Percentiles rank a stretch among this genome's conserved stretches.
Evolutionary conservation across 805 yeast genomes (phyloP).

Genomic region (Candida ipomoeae): DNA sequence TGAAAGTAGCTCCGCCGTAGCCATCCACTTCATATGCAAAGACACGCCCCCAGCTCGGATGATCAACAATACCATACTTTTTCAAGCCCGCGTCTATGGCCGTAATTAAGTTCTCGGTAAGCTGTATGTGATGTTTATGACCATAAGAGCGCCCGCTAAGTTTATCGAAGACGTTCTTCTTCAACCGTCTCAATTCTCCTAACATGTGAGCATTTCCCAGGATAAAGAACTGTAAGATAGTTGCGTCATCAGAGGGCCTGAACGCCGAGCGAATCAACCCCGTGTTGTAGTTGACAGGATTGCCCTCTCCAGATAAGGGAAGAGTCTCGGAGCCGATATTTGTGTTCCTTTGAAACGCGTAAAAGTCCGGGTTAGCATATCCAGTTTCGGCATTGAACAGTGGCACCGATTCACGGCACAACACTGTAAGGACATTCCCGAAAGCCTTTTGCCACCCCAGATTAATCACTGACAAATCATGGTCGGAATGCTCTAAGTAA

Average conservation of each 20-base stretch:
- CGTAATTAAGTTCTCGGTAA: conserved; percentile 35
- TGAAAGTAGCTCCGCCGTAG: conserved; percentile 63
- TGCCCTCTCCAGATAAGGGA: conserved; percentile 74
- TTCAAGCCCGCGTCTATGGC: conserved; percentile 53
- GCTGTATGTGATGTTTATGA: conserved; percentile 10
- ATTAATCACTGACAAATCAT: conserved; percentile 45
- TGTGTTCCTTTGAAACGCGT: conserved; percentile 71
- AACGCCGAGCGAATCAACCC: conserved; percentile 80
- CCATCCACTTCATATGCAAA: conserved; percentile 91
- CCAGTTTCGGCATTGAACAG: conserved; percentile 54
- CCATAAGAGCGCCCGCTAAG: conserved; percentile 14
- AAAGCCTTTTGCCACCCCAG: conserved; percentile 57
- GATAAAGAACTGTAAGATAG: conserved; percentile 71
- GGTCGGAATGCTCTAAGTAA: conserved; percentile 51
- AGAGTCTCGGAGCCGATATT: conserved; percentile 77
- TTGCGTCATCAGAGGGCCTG: conserved; percentile 86
- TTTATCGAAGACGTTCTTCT: conserved; percentile 20
- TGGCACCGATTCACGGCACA: conserved; percentile 58
- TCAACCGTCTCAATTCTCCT: conserved; percentile 50
- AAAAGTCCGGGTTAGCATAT: conserved; percentile 44
- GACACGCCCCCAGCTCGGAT: conserved; percentile 68
- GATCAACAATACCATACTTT: conserved; percentile 60
- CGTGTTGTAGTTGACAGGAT: conserved; percentile 69
- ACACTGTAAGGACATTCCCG: conserved; percentile 45
- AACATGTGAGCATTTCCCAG: conserved; percentile 82